Percentiles rank a stretch among this genome's conserved stretches.
Conservation (phyloP, 2,329 filamentous ascomycete species). For the Neonectria hederae region DNA sequence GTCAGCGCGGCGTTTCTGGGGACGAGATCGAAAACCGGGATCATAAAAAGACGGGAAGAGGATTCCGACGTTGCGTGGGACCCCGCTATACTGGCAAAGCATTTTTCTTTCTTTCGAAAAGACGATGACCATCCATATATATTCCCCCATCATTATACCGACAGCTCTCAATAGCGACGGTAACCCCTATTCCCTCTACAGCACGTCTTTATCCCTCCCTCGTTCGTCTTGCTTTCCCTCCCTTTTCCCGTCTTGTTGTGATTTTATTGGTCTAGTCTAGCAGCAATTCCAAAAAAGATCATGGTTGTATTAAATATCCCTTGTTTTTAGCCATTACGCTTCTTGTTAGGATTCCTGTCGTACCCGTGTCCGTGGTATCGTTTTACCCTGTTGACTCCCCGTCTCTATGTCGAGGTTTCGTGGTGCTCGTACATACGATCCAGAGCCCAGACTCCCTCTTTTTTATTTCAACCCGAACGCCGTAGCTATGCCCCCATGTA, state of each 20-base stretch:
- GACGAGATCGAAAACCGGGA: conserved; percentile 38
- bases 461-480: conserved; percentile 34
- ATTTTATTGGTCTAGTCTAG: conserved; percentile 39
- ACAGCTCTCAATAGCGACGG: conserved; percentile 6
- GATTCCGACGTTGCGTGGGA: conserved; percentile 13
- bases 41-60: conserved; percentile 3
- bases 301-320: conserved; percentile 23
- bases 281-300: conserved; percentile 37
- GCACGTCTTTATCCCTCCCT: neutral
- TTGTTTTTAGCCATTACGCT: neutral
- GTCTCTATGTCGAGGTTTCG: conserved; percentile 12
- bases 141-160: neutral
- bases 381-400: conserved; percentile 12
- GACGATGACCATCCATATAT: neutral
- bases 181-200: neutral
- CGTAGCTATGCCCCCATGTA: conserved; percentile 36
- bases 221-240: conserved; percentile 23
- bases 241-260: conserved; percentile 17
- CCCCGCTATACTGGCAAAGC: neutral
- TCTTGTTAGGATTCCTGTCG: neutral
- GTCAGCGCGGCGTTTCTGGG: conserved; percentile 48
- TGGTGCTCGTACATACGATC: conserved; percentile 4
- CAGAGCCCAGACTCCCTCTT: conserved; percentile 3
- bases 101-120: conserved; percentile 15
- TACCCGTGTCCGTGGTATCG: conserved; percentile 7